Evolutionary conservation across 176 grass and related monocot genomes (phyloP).

Genomic region (Oryza australiensis): DNA sequence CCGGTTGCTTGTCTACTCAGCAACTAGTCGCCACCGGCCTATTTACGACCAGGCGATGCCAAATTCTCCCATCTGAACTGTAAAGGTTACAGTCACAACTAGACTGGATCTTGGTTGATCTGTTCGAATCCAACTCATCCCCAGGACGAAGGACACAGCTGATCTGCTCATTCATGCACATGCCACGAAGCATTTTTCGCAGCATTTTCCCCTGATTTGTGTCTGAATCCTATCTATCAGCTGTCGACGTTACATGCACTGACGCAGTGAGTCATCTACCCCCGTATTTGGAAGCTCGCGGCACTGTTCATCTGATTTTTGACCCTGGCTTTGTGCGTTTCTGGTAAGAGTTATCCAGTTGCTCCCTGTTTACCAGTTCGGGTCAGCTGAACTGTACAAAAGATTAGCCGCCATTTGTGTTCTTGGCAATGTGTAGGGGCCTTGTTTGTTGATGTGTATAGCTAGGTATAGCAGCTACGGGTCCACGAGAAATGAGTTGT

Average conservation of each 20-base stretch:
- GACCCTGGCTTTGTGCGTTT: constrained; percentile 34
- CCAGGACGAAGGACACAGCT: background rate
- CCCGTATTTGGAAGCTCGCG: constrained; percentile 27
- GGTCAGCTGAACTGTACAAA: background rate
- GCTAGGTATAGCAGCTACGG: background rate
- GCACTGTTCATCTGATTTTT: background rate
- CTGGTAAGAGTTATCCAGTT: constrained; percentile 36
- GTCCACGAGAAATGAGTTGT: constrained; percentile 11
- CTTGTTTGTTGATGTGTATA: background rate
- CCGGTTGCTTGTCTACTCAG: background rate
- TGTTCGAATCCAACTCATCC: constrained; percentile 29
- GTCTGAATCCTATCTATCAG: background rate
- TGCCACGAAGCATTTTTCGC: background rate
- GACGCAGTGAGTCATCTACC: background rate
- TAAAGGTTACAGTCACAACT: constrained; percentile 10
- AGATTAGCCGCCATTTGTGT: constrained; percentile 30
- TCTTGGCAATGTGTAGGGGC: constrained; percentile 24
- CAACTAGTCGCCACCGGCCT: background rate
- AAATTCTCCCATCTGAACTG: constrained; percentile 4
- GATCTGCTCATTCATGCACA: constrained; percentile 21
- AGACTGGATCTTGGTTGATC: constrained; percentile 20
- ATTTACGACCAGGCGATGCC: constrained; percentile 19
- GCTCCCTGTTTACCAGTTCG: background rate
- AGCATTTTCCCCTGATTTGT: background rate
- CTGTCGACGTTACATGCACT: background rate